phyloP scores from a whole-genome alignment of 2,329 filamentous ascomycete species.

The Xylaria hypoxylon region DNA sequence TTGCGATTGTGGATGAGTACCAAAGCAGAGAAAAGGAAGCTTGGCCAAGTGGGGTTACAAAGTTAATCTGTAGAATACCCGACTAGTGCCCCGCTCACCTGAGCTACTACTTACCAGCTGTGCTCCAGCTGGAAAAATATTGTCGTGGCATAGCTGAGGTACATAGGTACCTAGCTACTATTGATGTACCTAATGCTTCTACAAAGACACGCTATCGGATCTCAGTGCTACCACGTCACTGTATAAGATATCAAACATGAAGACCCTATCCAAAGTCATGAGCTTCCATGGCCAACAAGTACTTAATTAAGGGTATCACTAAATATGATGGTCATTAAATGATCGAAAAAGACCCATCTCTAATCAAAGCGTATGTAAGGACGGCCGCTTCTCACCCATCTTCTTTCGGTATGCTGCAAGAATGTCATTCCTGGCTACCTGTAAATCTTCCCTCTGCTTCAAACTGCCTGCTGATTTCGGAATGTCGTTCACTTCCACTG shows the following conservation, averaged over 20 bases:
- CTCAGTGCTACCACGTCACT: neutral
- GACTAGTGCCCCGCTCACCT: neutral
- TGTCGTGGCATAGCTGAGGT: too few species aligned
- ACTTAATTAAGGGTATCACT: conserved; percentile 34
- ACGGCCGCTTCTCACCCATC: conserved; percentile 65
- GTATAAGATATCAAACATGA: neutral
- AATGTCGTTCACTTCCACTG: conserved; percentile 75
- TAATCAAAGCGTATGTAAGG: conserved; percentile 38
- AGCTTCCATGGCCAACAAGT: neutral
- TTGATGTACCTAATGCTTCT: too few species aligned
- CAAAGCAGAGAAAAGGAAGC: conserved; percentile 20
- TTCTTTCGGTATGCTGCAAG: conserved; percentile 78
- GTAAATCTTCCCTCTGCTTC: conserved; percentile 77
- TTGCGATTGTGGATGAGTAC: conserved; percentile 10
- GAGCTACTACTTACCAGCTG: neutral
- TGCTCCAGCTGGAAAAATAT: too few species aligned
- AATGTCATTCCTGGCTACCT: conserved; percentile 75
- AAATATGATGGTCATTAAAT: conserved; percentile 6
- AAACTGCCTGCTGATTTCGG: conserved; percentile 77
- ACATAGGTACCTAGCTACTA: too few species aligned
- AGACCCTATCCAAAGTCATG: neutral
- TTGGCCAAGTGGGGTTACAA: conserved; percentile 26
- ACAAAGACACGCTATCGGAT: neutral
- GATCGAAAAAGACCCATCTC: neutral
- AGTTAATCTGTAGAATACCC: neutral